Percentiles rank a stretch among this genome's conserved stretches.
These are phyloP conservation scores for Plasmodium malariae DNA, from an alignment of 169 alveolate genomes.

Conservation along the genomic window DNA sequence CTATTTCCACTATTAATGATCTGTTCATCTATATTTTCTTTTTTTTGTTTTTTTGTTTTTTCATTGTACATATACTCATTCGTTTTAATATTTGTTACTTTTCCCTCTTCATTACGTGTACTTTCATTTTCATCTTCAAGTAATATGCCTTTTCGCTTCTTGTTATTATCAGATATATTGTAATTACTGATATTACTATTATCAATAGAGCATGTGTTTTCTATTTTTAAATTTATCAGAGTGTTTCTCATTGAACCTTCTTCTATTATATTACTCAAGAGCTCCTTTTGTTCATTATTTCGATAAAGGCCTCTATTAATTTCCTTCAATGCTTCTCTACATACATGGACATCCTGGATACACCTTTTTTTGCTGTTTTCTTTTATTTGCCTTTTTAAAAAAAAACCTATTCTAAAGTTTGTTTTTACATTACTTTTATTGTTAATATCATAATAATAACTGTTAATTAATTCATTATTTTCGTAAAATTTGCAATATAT, in stretches of 20 bases:
- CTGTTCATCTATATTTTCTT: too few species aligned
- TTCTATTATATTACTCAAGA: too few species aligned
- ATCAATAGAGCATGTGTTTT: not conserved
- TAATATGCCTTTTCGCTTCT: not conserved
- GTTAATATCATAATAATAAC: constrained; percentile 8
- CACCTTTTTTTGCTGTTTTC: constrained; percentile 1
- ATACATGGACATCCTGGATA: not conserved
- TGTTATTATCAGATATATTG: too few species aligned
- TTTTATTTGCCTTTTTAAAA: constrained; percentile 28
- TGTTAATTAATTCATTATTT: constrained; percentile 35
- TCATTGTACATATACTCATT: too few species aligned
- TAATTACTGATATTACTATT: not conserved
- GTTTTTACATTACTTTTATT: constrained; percentile 9
- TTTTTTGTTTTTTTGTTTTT: too few species aligned
- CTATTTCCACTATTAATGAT: too few species aligned
- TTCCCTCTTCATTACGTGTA: not conserved
- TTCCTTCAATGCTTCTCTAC: too few species aligned
- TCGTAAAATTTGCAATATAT: constrained; percentile 25
- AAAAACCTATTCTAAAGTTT: constrained; percentile 40
- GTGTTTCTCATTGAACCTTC: not conserved
- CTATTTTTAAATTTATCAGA: not conserved
- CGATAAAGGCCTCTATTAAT: too few species aligned
- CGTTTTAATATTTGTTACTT: too few species aligned
- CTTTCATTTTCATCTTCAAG: not conserved
- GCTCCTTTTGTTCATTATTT: too few species aligned